Base-by-base conservation (phyloP, 169 alveolate genomes). In the Plasmodium gallinaceum region DNA sequence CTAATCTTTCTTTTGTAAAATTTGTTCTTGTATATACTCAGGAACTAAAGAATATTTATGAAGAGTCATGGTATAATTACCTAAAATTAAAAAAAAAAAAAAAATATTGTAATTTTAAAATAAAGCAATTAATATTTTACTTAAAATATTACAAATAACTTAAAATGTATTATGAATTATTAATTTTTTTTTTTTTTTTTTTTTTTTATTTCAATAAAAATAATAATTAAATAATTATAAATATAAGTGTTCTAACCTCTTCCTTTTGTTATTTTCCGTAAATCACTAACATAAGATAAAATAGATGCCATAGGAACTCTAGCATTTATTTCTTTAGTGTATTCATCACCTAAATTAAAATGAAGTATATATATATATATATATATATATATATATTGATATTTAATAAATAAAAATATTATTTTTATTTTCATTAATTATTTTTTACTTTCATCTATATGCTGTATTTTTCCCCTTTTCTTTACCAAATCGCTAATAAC, bases 401-500 rank as follows among this genome's bases (percentile, higher is more conserved):
- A 45, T 42, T 14, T 61, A 52, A n/a, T 18, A 58, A 18, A 64
- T 42, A 42, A 42, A 60, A 12, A 58, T 26, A 58, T 39, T 48
- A 8, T 7, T 57, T 16, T 20, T 70, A 22, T 9, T 24, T 6
- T 8, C 76, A 64, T 32, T 8, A 14, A 71, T 51, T 22, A 14
- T 75, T 32, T 12, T 64, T 83, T 83, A 83, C 91, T 83, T 83
- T 83, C 91, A 54, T 83, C 85, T 60, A 83, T 68, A 42, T 83
- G 91, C 18, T 83, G 91, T 51, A 83, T 83, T 51, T 83, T 83
- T 22, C 97, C 97, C 45, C 97, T 70, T 46, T 95, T 83, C 20
- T 94, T 92, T 54, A 94, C 92, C 65, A 95, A 93, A 87, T 95
- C 96, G 18, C 95, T 93, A 32, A 96, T 92, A 52, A 96, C 89